Evolutionary conservation across 1,284 basidiomycete species (phyloP), one percentile per base, ranked within the genome.

Genomic region (Ceratobasidium sp.): DNA sequence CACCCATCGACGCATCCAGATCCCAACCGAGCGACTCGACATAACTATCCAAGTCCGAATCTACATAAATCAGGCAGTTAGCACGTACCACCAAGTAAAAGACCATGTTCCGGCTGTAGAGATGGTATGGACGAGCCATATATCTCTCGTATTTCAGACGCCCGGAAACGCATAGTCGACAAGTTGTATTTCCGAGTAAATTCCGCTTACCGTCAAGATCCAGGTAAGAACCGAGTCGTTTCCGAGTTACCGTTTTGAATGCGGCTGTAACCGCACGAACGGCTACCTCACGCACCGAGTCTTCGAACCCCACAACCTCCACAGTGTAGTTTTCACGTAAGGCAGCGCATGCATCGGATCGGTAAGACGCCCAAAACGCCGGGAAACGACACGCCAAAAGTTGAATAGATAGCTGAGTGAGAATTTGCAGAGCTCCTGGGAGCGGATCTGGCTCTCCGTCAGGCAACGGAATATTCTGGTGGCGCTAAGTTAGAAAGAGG

Each of bases 311-410:
- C 49, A 87, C 87, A 77, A 90, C 91, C 82, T 95, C 93, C 22
- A 94, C 88, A 0, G 93, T 95, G 82, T 94, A 95, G 83, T 95
- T 94, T 80, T 95, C 92, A 57, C 94, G 88, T 71, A 96, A 85
- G n/a, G 83, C 84, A 80, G 92, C 91, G 2, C 94, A 86, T 67
- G 89, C 86, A 37, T 89, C 88, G 0, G 92, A 93, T 79, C 85
- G 88, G 83, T 92, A 94, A 37, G 89, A 85, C 76, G 86, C 83
- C 96, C 96, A 98, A 87, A 98, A 98, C 15, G 91, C 89, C 44
- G 94, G 92, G 88, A 97, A 98, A 77, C 94, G 92, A 83, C 95
- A 97, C 80, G 94, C 90, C 82, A 92, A 91, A 74, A 97, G 90
- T 67, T 95, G 88, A 78, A 88, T 89, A 83, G 95, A 91, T 34